phyloP scores from a whole-genome alignment of 2,329 filamentous ascomycete species.

The Fusarium pseudograminearum region DNA sequence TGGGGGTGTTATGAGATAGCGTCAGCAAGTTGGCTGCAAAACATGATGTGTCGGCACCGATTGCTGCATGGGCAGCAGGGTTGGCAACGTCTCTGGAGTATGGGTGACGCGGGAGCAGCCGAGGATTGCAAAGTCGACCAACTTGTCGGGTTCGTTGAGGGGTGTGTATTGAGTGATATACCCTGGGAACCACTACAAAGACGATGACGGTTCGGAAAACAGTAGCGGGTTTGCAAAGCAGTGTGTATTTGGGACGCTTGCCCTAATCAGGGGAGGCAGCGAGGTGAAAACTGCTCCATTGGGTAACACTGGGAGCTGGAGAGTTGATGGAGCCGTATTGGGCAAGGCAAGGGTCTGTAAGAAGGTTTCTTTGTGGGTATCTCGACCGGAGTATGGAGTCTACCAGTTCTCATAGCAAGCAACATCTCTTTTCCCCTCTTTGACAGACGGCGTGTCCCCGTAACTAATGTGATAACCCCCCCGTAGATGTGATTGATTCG shows the following conservation, averaged over 20 bases:
- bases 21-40: conserved; percentile 40
- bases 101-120: conserved; percentile 47
- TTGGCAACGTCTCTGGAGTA: conserved; percentile 32
- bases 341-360: conserved; percentile 37
- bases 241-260: conserved; percentile 49
- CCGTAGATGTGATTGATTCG: conserved; percentile 43
- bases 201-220: conserved; percentile 32
- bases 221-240: conserved; percentile 33
- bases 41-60: conserved; percentile 42
- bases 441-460: conserved; percentile 22
- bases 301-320: conserved; percentile 42
- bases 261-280: conserved; percentile 51
- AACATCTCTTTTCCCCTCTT: conserved; percentile 40
- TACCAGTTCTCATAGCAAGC: conserved; percentile 44
- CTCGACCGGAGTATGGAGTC: conserved; percentile 43
- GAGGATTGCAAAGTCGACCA: conserved; percentile 38
- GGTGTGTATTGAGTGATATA: conserved; percentile 41
- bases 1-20: conserved; percentile 44
- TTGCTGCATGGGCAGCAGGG: conserved; percentile 38
- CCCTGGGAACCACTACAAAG: conserved; percentile 39
- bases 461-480: conserved; percentile 46
- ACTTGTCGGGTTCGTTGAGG: conserved; percentile 34
- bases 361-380: conserved; percentile 40
- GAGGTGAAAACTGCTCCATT: conserved; percentile 49
- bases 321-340: conserved; percentile 37